A percentile compares a stretch with the other conserved stretches of the same genome.
These are phyloP conservation scores for Dioscorea zingiberensis DNA, from an alignment of 106 monocot genomes.

Conservation along the genomic window DNA sequence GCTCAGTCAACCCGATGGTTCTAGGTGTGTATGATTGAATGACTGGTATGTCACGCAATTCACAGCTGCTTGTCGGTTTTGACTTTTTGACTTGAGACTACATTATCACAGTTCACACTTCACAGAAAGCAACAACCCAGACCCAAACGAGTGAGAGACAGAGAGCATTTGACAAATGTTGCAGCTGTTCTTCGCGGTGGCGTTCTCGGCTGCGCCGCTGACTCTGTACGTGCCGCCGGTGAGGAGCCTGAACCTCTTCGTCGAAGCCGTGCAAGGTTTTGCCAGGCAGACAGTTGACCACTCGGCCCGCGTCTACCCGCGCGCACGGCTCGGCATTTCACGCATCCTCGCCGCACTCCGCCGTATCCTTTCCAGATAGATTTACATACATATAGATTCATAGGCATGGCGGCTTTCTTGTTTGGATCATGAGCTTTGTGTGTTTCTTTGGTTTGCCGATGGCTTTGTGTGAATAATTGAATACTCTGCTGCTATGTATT, in stretches of 20 bases:
- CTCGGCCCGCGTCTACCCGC: slow-evolving; percentile 25
- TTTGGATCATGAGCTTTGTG: no score
- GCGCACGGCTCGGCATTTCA: slow-evolving; percentile 44
- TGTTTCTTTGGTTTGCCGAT: no score
- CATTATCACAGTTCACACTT: no score
- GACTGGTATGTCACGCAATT: no score
- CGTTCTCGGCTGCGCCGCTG: slow-evolving; percentile 92
- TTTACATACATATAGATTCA: no score
- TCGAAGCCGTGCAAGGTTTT: slow-evolving; percentile 55
- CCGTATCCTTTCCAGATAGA: slow-evolving; percentile 1
- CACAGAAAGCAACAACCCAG: background rate
- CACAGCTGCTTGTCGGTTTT: no score
- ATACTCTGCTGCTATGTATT: no score
- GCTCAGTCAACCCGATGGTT: no score
- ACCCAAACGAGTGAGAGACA: background rate
- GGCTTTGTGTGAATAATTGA: no score
- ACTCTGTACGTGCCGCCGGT: slow-evolving; percentile 87
- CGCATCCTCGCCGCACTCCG: slow-evolving; percentile 39
- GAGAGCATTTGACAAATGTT: slow-evolving; percentile 33
- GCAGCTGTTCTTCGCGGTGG: slow-evolving; percentile 72
- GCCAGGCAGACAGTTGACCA: slow-evolving; percentile 30
- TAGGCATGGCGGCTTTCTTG: no score
- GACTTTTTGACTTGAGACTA: no score
- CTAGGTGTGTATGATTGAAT: no score
- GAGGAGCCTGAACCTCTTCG: slow-evolving; percentile 69